Conservation (phyloP, 805 yeast genomes). For the Candida ipomoeae region DNA sequence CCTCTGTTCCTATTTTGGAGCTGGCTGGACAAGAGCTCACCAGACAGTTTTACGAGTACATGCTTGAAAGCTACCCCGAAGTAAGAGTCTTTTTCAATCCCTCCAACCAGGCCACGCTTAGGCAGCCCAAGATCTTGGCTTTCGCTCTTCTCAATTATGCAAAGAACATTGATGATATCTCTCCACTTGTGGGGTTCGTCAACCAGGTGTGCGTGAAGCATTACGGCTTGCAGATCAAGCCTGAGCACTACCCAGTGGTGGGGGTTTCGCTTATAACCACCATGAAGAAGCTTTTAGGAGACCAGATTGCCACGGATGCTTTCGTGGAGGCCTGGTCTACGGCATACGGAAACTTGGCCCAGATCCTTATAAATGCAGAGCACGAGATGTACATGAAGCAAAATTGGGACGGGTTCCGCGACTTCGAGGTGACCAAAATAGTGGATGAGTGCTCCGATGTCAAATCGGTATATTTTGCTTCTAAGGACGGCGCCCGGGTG, state of each 20-base stretch:
- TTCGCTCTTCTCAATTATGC: conserved; percentile 60
- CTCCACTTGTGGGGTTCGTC: conserved; percentile 51
- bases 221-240: conserved; percentile 55
- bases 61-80: conserved; percentile 52
- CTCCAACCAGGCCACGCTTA: conserved; percentile 49
- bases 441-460: conserved; percentile 45
- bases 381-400: conserved; percentile 38
- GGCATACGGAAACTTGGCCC: conserved; percentile 64
- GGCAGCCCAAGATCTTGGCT: conserved; percentile 64
- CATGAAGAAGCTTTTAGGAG: conserved; percentile 52
- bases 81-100: conserved; percentile 59
- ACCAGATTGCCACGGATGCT: conserved; percentile 47
- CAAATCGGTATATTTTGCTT: conserved; percentile 46
- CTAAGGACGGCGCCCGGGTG: conserved; percentile 25
- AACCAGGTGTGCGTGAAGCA: conserved; percentile 61
- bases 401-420: conserved; percentile 56
- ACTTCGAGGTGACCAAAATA: conserved; percentile 42
- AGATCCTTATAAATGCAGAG: conserved; percentile 55
- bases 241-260: conserved; percentile 66
- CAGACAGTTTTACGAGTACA: conserved; percentile 47
- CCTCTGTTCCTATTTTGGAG: conserved; percentile 55
- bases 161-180: conserved; percentile 54
- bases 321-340: conserved; percentile 60
- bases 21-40: conserved; percentile 54
- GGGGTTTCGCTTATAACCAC: conserved; percentile 55